A percentile compares a stretch with the other conserved stretches of the same genome.
phyloP scores from a whole-genome alignment of 164 flowering plant species.

The Aristolochia californica region DNA sequence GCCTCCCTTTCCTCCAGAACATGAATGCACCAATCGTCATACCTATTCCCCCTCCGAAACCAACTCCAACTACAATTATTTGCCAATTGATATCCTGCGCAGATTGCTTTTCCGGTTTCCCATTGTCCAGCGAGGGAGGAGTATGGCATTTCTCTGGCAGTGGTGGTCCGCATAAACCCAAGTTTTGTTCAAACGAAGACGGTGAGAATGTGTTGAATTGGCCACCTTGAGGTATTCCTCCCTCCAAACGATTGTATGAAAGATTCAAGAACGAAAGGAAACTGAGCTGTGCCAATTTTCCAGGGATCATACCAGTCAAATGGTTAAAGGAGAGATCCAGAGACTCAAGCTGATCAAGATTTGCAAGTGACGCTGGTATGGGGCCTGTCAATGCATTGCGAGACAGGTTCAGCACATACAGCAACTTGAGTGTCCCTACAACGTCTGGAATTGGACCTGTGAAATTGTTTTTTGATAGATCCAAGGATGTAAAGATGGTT shows the following conservation, averaged over 20 bases:
- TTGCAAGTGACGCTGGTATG: conserved; percentile 4
- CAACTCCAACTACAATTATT: not conserved
- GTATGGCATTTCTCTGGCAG: not conserved
- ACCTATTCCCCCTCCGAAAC: conserved; percentile 3
- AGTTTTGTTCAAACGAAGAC: conserved; percentile 5
- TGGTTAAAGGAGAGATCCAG: conserved; percentile 11
- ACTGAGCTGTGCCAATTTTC: conserved; percentile 1
- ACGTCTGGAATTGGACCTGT: conserved; percentile 3
- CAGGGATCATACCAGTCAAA: conserved; percentile 10
- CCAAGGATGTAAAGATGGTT: conserved; percentile 3
- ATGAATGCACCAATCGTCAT: not conserved
- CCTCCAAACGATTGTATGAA: conserved; percentile 8
- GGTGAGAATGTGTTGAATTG: conserved; percentile 9
- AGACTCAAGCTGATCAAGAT: conserved; percentile 1
- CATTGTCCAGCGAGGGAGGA: not conserved
- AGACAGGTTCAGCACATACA: conserved; percentile 4
- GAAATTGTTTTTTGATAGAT: conserved; percentile 8
- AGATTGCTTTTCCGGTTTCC: not conserved
- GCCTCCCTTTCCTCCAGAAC: not conserved
- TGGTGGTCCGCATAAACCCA: conserved; percentile 12
- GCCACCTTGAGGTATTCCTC: conserved; percentile 7
- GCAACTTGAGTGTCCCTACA: conserved; percentile 1
- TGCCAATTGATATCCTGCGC: not conserved
- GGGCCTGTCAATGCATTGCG: conserved; percentile 1
- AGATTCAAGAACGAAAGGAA: conserved; percentile 13